A percentile compares a stretch with the other conserved stretches of the same genome.
phyloP scores from a whole-genome alignment of 1,284 basidiomycete species.

The Heimioporus punctisporus region DNA sequence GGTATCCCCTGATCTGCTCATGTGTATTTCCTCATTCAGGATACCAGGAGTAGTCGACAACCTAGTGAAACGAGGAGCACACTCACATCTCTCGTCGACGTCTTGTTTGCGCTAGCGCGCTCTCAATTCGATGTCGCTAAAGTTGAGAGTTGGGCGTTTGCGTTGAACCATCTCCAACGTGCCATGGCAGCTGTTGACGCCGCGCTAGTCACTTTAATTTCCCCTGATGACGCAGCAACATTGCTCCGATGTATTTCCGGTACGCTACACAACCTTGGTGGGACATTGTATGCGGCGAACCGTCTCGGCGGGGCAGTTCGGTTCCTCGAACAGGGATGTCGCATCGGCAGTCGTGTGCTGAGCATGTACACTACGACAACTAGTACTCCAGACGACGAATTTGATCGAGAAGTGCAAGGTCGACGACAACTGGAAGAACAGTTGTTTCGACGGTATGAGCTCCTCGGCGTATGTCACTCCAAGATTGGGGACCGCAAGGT shows the following conservation, averaged over 20 bases:
- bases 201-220: constrained; percentile 1
- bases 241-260: constrained; percentile 68
- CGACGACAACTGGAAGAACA: constrained; percentile 67
- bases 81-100: constrained; percentile 57
- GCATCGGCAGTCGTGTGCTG: constrained; percentile 51
- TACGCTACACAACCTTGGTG: constrained; percentile 66
- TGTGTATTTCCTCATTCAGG: constrained; percentile 19
- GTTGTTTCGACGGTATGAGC: constrained; percentile 72
- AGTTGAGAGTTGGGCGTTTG: constrained; percentile 50
- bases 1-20: background rate
- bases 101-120: constrained; percentile 61
- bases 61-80: constrained; percentile 32
- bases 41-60: constrained; percentile 15
- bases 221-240: constrained; percentile 44
- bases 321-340: constrained; percentile 65
- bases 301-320: constrained; percentile 62
- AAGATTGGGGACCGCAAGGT: constrained; percentile 77
- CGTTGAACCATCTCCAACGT: constrained; percentile 50
- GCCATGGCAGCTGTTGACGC: constrained; percentile 40
- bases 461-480: constrained; percentile 75
- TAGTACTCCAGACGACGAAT: constrained; percentile 11
- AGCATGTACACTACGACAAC: constrained; percentile 15
- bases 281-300: constrained; percentile 61
- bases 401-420: constrained; percentile 43
- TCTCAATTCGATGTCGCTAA: constrained; percentile 45